Conservation (phyloP, 805 yeast genomes). For the Kuraishia hungarica region DNA sequence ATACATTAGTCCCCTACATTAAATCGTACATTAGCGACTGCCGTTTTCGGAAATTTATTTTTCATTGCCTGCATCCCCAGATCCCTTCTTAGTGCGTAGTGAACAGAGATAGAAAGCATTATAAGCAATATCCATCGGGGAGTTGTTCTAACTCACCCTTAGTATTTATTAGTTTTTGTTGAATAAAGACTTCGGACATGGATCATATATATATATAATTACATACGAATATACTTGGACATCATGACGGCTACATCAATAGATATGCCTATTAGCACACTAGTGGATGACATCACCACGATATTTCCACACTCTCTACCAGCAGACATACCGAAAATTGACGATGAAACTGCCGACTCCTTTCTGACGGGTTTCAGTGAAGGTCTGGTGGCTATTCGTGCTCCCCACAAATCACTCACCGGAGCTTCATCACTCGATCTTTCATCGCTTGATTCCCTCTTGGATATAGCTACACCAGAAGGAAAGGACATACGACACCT, state of each 20-base stretch:
- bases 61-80: not conserved
- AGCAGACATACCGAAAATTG: not conserved
- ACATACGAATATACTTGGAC: not conserved
- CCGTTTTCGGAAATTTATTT: not conserved
- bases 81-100: too few species aligned
- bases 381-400: conserved; percentile 25
- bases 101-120: too few species aligned
- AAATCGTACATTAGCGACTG: not conserved
- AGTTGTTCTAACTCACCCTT: too few species aligned
- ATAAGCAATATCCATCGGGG: too few species aligned
- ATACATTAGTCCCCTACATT: not conserved
- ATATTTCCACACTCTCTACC: not conserved
- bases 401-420: conserved; percentile 8
- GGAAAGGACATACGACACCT: conserved; percentile 21
- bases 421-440: conserved; percentile 6
- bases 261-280: not conserved
- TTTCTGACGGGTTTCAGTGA: conserved; percentile 7
- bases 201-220: too few species aligned
- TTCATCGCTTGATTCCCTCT: conserved; percentile 15
- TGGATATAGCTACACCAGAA: conserved; percentile 28
- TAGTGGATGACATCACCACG: not conserved
- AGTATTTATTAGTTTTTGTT: too few species aligned
- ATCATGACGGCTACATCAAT: not conserved
- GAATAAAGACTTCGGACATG: too few species aligned
- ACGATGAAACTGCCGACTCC: not conserved